Base-by-base conservation (phyloP, 805 yeast species). In the Spathaspora arborariae region DNA sequence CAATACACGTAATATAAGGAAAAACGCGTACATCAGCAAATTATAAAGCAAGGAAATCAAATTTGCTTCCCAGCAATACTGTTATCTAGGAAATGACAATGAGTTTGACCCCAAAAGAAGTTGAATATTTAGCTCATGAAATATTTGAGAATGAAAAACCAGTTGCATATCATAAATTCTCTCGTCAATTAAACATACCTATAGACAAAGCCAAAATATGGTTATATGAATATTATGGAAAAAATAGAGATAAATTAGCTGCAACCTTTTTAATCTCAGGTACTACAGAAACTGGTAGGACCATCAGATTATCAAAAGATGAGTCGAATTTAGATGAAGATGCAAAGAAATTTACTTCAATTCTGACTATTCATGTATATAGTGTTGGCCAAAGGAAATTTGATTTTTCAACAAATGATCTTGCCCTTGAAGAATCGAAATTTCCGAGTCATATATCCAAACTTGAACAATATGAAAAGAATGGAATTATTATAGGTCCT, bases 261-360 rank as follows among this genome's bases (percentile, higher is more conserved):
- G 78, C 79, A 0, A 60, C 72, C 0, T 77, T 70, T 50, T 52
- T 76, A 2, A 67, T 75, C 11, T 58, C 67, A 1, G 82, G 82
- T 1, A 45, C 43, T n/a, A 51, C 53, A 9, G 19, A 45, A 2
- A 51, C 50, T 3, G 53, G 56, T 10, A 33, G 45, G 2, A 47
- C 54, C 26, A 51, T 66, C 39, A 60, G 60, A 47, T 47, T 58
- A 30, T 53, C 52, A 45, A 58, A 52, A 6, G 63, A 47, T 54
- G 69, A 57, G 9, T 44, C 44, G 1, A 58, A 55, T 8, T 47
- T 68, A 20, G 56, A 51, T 2, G 62, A 60, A 2, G 58, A 55
- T 10, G 50, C 63, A 41, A 52, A 53, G 1, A 15, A 21, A 2
- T 73, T 74, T 47, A 67, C 58, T 4, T 42, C 50, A 1, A 52